Evolutionary conservation across 2,329 filamentous ascomycete species (phyloP).

Genomic region (Aureobasidium sp.): DNA sequence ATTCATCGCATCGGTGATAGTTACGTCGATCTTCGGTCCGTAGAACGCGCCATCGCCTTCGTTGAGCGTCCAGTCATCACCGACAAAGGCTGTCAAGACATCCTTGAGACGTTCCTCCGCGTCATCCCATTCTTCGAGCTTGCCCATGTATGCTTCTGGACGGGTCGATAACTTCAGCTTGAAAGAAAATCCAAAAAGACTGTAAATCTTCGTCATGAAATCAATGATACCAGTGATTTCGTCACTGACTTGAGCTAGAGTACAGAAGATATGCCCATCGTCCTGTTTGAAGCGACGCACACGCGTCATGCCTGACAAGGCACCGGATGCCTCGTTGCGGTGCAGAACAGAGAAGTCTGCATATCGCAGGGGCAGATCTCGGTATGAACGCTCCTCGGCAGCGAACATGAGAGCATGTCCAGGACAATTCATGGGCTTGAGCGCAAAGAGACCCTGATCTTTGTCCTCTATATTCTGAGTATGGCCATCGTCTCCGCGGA

Average conservation of each 20-base stretch:
- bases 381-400: constrained; percentile 76
- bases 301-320: constrained; percentile 81
- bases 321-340: constrained; percentile 90
- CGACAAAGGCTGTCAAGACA: constrained; percentile 69
- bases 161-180: constrained; percentile 92
- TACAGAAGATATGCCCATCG: constrained; percentile 93
- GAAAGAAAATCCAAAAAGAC: constrained; percentile 80
- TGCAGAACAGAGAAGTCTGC: constrained; percentile 95
- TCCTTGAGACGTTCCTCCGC: constrained; percentile 75
- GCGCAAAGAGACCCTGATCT: constrained; percentile 57
- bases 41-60: constrained; percentile 97
- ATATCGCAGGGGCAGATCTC: constrained; percentile 83
- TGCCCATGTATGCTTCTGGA: constrained; percentile 80
- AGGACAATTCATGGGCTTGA: constrained; percentile 99
- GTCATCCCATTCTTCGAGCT: constrained; percentile 78
- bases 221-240: constrained; percentile 83
- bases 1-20: constrained; percentile 78
- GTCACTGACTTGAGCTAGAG: constrained; percentile 65
- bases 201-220: constrained; percentile 74
- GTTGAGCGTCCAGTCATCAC: constrained; percentile 79
- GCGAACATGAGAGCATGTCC: constrained; percentile 86
- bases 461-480: constrained; percentile 69
- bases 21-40: constrained; percentile 97
- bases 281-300: constrained; percentile 94
- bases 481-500: too few species aligned